These are phyloP conservation scores for Ambrosia trifida DNA, from an alignment of 129 eudicot species.

Conservation along the genomic window DNA sequence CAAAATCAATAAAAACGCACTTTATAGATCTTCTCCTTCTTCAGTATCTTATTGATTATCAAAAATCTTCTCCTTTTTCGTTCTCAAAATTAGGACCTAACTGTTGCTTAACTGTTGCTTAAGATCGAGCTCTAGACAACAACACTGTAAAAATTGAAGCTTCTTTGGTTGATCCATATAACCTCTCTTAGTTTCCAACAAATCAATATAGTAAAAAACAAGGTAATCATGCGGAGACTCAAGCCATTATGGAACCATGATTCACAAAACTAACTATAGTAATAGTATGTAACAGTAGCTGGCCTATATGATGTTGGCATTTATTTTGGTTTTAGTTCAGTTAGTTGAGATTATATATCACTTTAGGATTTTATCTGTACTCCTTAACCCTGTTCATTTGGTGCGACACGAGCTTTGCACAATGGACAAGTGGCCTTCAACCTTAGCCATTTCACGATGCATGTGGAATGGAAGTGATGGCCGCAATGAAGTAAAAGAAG, in stretches of 20 bases:
- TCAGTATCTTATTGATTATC: no score
- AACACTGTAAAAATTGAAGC: background rate
- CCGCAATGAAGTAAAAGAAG: conserved; percentile 16
- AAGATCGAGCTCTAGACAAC: background rate
- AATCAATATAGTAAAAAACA: background rate
- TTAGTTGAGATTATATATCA: background rate
- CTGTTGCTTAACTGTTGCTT: background rate
- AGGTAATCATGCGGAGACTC: background rate
- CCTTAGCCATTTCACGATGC: conserved; percentile 11
- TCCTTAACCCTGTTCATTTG: background rate
- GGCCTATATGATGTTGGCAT: background rate
- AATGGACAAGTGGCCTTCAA: conserved; percentile 9
- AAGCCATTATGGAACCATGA: background rate
- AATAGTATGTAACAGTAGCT: background rate
- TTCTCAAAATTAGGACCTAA: no score
- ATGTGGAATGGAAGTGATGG: conserved; percentile 24
- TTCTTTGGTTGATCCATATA: background rate
- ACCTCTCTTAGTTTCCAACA: background rate
- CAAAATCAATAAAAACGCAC: no score
- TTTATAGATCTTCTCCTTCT: no score
- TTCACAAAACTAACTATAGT: background rate
- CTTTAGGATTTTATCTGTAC: background rate
- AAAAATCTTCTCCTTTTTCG: no score
- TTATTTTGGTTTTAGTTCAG: background rate
- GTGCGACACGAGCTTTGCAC: background rate